Conservation (phyloP, 148 eudicot species). For the Chenopodium berlandieri region DNA sequence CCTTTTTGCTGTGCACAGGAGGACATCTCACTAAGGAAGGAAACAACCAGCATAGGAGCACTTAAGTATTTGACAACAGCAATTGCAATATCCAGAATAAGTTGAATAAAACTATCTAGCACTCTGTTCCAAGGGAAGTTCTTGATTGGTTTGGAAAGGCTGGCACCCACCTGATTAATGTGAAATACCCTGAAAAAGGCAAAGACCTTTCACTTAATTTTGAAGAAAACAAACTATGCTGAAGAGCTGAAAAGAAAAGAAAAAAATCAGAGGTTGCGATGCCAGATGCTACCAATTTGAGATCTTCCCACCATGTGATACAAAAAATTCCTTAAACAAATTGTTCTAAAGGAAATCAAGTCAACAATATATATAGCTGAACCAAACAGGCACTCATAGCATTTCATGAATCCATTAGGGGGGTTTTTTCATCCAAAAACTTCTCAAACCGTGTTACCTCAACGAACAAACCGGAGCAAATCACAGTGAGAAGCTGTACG, state of each 20-base stretch:
- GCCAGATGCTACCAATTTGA: too few relatives aligned
- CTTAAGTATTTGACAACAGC: conserved; percentile 60
- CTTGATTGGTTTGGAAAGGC: conserved; percentile 44
- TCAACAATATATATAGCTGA: not conserved
- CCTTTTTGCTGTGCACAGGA: conserved; percentile 54
- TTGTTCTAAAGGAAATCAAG: not conserved
- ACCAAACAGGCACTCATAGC: not conserved
- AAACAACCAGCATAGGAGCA: conserved; percentile 55
- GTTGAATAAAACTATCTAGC: conserved; percentile 54
- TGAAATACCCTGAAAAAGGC: conserved; percentile 32
- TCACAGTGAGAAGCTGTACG: too few relatives aligned
- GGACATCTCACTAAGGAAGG: conserved; percentile 79
- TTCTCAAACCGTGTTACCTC: too few relatives aligned
- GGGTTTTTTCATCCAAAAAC: too few relatives aligned
- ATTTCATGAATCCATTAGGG: too few relatives aligned
- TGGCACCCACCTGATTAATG: conserved; percentile 15
- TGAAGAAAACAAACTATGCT: not conserved
- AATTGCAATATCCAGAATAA: conserved; percentile 47
- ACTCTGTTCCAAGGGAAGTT: conserved; percentile 72
- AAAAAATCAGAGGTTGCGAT: not conserved
- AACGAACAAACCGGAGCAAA: too few relatives aligned
- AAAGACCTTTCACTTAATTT: not conserved
- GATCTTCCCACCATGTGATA: not conserved
- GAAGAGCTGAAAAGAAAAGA: not conserved
- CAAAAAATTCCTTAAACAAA: not conserved